Conservation (phyloP, 2,329 filamentous ascomycete genomes). For the Alternaria triticimaculans region DNA sequence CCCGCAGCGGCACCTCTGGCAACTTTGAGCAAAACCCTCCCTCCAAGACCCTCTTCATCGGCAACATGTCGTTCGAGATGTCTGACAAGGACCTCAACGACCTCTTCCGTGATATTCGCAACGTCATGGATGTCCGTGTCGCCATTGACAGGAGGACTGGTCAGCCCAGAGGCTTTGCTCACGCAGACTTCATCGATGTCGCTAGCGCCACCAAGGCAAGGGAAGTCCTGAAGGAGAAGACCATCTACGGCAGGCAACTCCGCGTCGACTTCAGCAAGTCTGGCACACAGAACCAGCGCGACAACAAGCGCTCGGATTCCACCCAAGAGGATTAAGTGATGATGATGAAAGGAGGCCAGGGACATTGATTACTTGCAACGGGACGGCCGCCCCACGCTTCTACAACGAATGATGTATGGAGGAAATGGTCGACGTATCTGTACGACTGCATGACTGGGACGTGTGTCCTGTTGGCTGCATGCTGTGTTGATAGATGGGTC, state of each 20-base stretch:
- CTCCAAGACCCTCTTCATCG: conserved; percentile 76
- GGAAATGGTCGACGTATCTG: conserved; percentile 2
- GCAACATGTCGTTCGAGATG: conserved; percentile 86
- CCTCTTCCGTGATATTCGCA: conserved; percentile 73
- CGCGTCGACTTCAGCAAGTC: conserved; percentile 67
- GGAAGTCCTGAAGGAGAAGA: conserved; percentile 62
- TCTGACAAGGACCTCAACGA: conserved; percentile 82
- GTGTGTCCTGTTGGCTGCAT: conserved; percentile 25
- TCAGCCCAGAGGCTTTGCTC: conserved; percentile 81
- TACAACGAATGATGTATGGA: background rate
- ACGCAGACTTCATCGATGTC: conserved; percentile 77
- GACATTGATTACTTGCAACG: background rate
- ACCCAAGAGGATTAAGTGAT: conserved; percentile 15
- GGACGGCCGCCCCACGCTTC: background rate
- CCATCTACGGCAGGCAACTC: conserved; percentile 70
- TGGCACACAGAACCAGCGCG: conserved; percentile 11
- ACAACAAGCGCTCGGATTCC: conserved; percentile 20
- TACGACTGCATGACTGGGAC: conserved; percentile 14
- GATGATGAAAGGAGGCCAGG: background rate
- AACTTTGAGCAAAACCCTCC: conserved; percentile 52
- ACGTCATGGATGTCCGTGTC: conserved; percentile 78
- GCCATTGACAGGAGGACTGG: conserved; percentile 83
- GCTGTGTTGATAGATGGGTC: conserved; percentile 33
- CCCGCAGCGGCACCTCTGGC: background rate
- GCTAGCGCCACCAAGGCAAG: conserved; percentile 68